Percentiles rank a stretch among this genome's conserved stretches.
Conservation (phyloP, 129 eudicot genomes). For the Centella asiatica region DNA sequence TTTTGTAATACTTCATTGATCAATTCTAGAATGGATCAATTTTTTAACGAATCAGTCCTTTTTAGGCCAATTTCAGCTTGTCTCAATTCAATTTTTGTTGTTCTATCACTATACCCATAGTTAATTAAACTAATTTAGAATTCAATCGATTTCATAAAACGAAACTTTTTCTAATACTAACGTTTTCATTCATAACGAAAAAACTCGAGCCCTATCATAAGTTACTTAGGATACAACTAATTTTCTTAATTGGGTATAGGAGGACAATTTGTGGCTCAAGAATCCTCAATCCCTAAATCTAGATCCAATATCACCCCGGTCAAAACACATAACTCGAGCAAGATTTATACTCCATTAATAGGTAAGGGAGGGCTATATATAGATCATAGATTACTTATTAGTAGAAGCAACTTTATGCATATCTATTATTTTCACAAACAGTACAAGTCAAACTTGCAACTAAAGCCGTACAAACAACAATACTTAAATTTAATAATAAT, state of each 20-base stretch:
- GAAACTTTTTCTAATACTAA: too few relatives aligned
- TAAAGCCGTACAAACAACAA: too few relatives aligned
- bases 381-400: conserved; percentile 3
- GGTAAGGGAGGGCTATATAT: background rate
- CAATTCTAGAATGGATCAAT: too few relatives aligned
- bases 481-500: background rate
- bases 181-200: too few relatives aligned
- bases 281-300: background rate
- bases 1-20: too few relatives aligned
- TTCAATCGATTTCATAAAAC: too few relatives aligned
- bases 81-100: too few relatives aligned
- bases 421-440: background rate
- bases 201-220: too few relatives aligned
- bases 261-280: conserved; percentile 5
- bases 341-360: background rate
- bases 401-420: background rate
- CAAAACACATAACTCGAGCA: background rate
- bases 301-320: conserved; percentile 2
- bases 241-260: background rate
- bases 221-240: background rate
- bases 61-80: too few relatives aligned
- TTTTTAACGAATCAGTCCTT: too few relatives aligned
- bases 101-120: too few relatives aligned
- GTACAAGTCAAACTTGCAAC: background rate
- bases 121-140: too few relatives aligned